Conservation (phyloP, 306 rosid species). For the Quercus dentata region DNA sequence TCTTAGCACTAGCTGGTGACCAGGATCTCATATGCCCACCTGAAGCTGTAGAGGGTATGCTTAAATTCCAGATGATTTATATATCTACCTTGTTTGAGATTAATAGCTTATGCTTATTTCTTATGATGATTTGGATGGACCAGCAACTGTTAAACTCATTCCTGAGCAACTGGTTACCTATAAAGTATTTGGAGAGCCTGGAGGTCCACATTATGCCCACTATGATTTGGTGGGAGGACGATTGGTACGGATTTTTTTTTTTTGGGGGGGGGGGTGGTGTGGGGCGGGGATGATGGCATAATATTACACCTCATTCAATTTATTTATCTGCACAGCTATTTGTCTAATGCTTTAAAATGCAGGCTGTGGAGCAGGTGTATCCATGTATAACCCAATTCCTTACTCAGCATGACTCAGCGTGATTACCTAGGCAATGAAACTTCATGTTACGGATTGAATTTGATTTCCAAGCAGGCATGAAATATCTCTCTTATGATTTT, state of each 20-base stretch:
- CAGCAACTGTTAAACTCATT: slow-evolving; percentile 77
- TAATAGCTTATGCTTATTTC: slow-evolving; percentile 6
- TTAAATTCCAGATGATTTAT: slow-evolving; percentile 12
- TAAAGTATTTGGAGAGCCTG: slow-evolving; percentile 70
- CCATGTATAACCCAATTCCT: slow-evolving; percentile 83
- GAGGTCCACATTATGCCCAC: slow-evolving; percentile 96
- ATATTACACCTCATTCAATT: not conserved
- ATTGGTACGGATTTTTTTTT: slow-evolving; percentile 41
- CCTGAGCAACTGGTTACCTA: slow-evolving; percentile 78
- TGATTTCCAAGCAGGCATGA: slow-evolving; percentile 28
- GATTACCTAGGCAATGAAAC: slow-evolving; percentile 23
- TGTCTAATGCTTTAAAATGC: slow-evolving; percentile 32
- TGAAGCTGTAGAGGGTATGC: slow-evolving; percentile 89
- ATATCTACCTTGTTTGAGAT: slow-evolving; percentile 17
- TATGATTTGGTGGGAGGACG: slow-evolving; percentile 99
- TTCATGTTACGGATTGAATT: slow-evolving; percentile 15
- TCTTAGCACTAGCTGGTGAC: slow-evolving; percentile 94
- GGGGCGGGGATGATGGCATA: not conserved
- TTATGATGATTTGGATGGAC: slow-evolving; percentile 21
- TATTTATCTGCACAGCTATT: slow-evolving; percentile 15
- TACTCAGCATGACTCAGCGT: slow-evolving; percentile 49
- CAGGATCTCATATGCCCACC: slow-evolving; percentile 95
- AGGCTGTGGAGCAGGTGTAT: slow-evolving; percentile 89
- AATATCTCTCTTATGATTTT: not conserved
- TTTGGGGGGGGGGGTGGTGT: no score